Conservation (phyloP, 768 basidiomycete species). For the Dendrothele bispora region DNA sequence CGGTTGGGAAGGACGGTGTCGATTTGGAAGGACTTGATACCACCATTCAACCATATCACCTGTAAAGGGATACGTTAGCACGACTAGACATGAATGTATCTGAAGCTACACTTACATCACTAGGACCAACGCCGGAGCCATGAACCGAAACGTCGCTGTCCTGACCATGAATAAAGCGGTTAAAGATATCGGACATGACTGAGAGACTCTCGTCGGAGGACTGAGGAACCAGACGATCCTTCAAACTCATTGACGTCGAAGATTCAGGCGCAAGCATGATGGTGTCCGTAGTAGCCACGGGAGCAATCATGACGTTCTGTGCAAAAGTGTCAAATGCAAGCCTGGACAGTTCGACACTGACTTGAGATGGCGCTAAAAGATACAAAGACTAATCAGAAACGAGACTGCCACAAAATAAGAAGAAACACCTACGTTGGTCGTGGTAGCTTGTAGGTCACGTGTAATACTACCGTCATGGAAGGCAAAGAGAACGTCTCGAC, state of each 20-base stretch:
- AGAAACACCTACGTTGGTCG: constrained; percentile 64
- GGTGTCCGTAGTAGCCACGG: constrained; percentile 46
- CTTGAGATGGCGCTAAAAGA: constrained; percentile 65
- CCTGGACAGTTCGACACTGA: constrained; percentile 62
- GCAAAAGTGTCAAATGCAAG: constrained; percentile 63
- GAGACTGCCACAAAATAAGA: too few relatives aligned
- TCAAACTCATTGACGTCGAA: constrained; percentile 51
- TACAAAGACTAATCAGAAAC: too few relatives aligned
- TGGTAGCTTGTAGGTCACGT: constrained; percentile 59
- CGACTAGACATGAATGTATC: not conserved
- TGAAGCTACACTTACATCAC: constrained; percentile 39
- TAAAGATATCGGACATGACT: constrained; percentile 65
- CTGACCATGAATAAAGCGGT: constrained; percentile 67
- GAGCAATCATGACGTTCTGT: constrained; percentile 54
- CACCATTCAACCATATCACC: constrained; percentile 75
- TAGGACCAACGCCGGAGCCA: constrained; percentile 58
- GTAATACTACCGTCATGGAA: constrained; percentile 68
- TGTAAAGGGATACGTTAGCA: constrained; percentile 21
- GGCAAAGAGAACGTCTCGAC: constrained; percentile 73
- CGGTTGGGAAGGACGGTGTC: constrained; percentile 61
- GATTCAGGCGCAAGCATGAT: constrained; percentile 57
- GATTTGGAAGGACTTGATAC: constrained; percentile 61
- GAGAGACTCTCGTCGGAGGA: constrained; percentile 48
- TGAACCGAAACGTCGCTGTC: constrained; percentile 59
- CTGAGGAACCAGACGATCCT: constrained; percentile 68